Evolutionary conservation across 768 basidiomycete species (phyloP).

Genomic region (Suillus discolor): DNA sequence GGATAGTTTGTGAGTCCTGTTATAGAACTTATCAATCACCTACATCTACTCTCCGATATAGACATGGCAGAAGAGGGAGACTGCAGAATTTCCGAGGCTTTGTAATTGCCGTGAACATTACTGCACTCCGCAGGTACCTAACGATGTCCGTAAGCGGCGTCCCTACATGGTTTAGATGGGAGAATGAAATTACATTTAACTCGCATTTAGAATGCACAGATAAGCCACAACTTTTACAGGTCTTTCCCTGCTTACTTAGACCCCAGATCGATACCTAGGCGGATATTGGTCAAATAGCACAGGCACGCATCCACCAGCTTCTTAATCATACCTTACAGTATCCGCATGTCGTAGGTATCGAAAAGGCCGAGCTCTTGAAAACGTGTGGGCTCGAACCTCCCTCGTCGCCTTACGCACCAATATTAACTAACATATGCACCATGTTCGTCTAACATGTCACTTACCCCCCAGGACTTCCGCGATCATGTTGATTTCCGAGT

Average conservation of each 20-base stretch:
- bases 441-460: slow-evolving; percentile 25
- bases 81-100: slow-evolving; percentile 23
- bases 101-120: slow-evolving; percentile 29
- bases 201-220: slow-evolving; percentile 87
- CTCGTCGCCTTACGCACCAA: slow-evolving; percentile 60
- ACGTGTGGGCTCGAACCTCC: slow-evolving; percentile 71
- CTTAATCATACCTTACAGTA: slow-evolving; percentile 69
- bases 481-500: slow-evolving; percentile 67
- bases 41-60: slow-evolving; percentile 30
- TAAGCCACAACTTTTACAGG: slow-evolving; percentile 74
- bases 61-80: slow-evolving; percentile 37
- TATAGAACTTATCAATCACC: slow-evolving; percentile 14
- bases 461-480: slow-evolving; percentile 62
- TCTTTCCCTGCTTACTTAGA: slow-evolving; percentile 84
- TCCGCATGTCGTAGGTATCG: slow-evolving; percentile 79
- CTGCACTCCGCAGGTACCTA: slow-evolving; percentile 78
- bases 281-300: slow-evolving; percentile 5
- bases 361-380: slow-evolving; percentile 86
- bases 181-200: slow-evolving; percentile 57
- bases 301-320: slow-evolving; percentile 10
- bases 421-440: slow-evolving; percentile 7
- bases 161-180: not conserved
- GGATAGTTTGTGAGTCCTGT: not conserved
- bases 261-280: slow-evolving; percentile 83
- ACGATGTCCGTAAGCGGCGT: slow-evolving; percentile 6